A percentile compares a stretch with the other conserved stretches of the same genome.
These are phyloP conservation scores for Turritis glabra DNA, from an alignment of 345 rosid genomes.

Conservation along the genomic window DNA sequence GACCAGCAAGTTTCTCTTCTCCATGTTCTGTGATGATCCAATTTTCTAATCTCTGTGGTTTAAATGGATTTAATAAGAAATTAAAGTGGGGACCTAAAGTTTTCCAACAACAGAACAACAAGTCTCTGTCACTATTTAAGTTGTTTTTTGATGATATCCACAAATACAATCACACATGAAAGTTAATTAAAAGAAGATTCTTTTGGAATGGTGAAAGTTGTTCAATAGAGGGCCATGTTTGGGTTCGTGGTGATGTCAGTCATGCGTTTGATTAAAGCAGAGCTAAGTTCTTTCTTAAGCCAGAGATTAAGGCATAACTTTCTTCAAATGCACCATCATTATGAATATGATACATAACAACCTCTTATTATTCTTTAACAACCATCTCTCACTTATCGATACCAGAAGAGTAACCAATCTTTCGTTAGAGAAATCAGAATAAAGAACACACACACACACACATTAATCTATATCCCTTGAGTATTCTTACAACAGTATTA, in stretches of 20 bases:
- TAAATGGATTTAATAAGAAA: not conserved
- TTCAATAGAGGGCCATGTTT: not conserved
- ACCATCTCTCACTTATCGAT: not conserved
- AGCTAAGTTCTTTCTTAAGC: not conserved
- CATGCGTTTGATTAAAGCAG: not conserved
- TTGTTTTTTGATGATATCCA: not conserved
- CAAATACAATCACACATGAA: not conserved
- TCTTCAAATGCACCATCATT: not conserved
- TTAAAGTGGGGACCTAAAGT: slow-evolving; percentile 27
- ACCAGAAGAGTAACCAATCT: not conserved
- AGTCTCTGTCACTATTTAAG: not conserved
- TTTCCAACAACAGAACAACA: slow-evolving; percentile 17
- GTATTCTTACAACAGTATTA: not conserved
- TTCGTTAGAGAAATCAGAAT: not conserved
- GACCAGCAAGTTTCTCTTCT: slow-evolving; percentile 4
- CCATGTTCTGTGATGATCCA: slow-evolving; percentile 30
- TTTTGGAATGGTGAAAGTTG: not conserved
- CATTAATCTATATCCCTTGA: too few species aligned
- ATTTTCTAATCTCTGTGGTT: slow-evolving; percentile 6
- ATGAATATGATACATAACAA: not conserved
- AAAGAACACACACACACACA: not conserved
- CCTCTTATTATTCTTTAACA: not conserved
- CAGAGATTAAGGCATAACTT: not conserved
- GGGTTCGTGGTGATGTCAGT: not conserved
- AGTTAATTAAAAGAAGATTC: not conserved